Evolutionary conservation across 1,284 basidiomycete species (phyloP).

Genomic region (Albatrellus sp.): DNA sequence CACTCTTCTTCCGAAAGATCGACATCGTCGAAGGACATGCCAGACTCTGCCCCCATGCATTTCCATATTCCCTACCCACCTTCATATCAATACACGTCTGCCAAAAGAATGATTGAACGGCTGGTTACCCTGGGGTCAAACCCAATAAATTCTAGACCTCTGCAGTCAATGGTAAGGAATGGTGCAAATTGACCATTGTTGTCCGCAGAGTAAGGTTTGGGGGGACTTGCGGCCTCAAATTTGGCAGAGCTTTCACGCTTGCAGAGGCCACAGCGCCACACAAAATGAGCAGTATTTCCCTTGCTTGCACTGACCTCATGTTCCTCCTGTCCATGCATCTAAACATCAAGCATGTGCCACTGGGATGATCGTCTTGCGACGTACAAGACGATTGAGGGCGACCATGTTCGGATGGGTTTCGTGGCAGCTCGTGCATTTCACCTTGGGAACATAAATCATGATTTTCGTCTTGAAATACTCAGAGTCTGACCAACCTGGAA

Average conservation of each 20-base stretch:
- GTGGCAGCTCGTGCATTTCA: slow-evolving; percentile 69
- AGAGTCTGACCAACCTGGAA: slow-evolving; percentile 39
- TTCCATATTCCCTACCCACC: slow-evolving; percentile 51
- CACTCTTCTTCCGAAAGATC: slow-evolving; percentile 53
- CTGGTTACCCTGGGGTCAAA: slow-evolving; percentile 51
- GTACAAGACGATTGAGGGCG: slow-evolving; percentile 52
- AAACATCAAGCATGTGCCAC: background rate
- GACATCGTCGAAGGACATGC: slow-evolving; percentile 47
- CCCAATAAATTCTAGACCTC: slow-evolving; percentile 62
- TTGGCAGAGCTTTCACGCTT: slow-evolving; percentile 72
- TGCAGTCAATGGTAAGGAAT: slow-evolving; percentile 59
- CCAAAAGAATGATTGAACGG: background rate
- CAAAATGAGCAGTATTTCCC: slow-evolving; percentile 58
- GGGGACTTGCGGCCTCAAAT: slow-evolving; percentile 42
- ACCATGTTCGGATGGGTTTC: slow-evolving; percentile 62
- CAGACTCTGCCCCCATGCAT: slow-evolving; percentile 44
- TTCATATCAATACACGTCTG: slow-evolving; percentile 5
- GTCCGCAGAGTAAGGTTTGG: slow-evolving; percentile 46
- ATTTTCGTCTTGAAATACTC: background rate
- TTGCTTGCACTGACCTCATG: slow-evolving; percentile 52
- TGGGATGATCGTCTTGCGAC: slow-evolving; percentile 8
- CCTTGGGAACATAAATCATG: slow-evolving; percentile 26
- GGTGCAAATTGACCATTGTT: slow-evolving; percentile 45
- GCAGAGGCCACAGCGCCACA: slow-evolving; percentile 68
- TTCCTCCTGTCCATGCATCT: slow-evolving; percentile 36